Base-by-base conservation (phyloP, 768 basidiomycete genomes). In the Dacryopinax primogenitus region DNA sequence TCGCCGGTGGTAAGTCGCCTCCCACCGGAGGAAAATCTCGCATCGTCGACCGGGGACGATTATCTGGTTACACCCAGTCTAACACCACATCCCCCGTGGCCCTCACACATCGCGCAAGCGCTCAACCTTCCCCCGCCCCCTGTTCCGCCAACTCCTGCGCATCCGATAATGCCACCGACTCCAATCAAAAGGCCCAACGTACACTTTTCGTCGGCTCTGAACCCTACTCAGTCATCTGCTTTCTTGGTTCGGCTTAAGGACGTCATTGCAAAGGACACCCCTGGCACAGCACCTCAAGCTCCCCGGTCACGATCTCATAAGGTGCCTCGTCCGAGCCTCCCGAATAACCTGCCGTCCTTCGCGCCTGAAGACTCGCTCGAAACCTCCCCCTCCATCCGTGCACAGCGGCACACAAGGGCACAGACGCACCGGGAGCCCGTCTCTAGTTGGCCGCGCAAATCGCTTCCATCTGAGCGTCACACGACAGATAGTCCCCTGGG, bases 181-280 rank as follows among this genome's bases (percentile, higher is more conserved):
- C 51, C 51, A 28, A 58, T 30, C 11, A 58, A 58, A 58, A 58
- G 18, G 51, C 51, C 51, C 23, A 58, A 58, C 26, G 51, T 58
- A 7, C 51, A 58, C 51, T 58, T 58, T 30, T 32, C 51, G 23
- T 58, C 51, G 7, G 26, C 51, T 9, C 51, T 58, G 3, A 58
- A 58, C 26, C 51, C 51, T 30, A 13, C 26, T 32, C 30, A 28
- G 21, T 58, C 51, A 9, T 58, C 51, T 58, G 51, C 51, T 30
- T 58, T 58, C 51, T 58, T 58, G 51, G 51, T 58, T 4, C 51
- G 51, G 18, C 51, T 58, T 2, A 58, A 58, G 51, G 51, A 58
- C 51, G 51, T 58, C 51, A 58, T 58, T 30, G 51, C 51, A 3
- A 58, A 30, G 51, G 51, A 58, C 9, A 30, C 13, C 30, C 51